Base-by-base conservation (phyloP, 768 basidiomycete species). In the Mycena olivaceomarginata region DNA sequence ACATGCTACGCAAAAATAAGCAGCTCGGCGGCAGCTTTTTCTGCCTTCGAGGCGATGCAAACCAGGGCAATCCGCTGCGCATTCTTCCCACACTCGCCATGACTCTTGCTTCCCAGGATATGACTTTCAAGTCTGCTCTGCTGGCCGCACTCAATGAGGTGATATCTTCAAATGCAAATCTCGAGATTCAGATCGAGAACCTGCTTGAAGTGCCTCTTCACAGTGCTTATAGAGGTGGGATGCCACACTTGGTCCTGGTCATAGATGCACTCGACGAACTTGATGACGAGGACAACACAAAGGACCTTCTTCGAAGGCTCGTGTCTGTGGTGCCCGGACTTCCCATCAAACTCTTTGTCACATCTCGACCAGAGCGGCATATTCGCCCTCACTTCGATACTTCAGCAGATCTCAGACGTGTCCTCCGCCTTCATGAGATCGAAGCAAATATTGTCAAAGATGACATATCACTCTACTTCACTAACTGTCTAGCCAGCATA, bases 11-110 rank as follows among this genome's bases (percentile, higher is more conserved):
- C 5, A 15, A 37, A 46, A 22, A 66, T 6, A 66, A 66, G 45
- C 64, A 48, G 64, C 64, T 66, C 8, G 64, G 64, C 15, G 64
- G 64, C 45, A 66, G 64, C 18, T 66, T 66, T 22, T 66, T 66
- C 64, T 66, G 64, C 45, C 64, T 66, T 31, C 64, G 64, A 45
- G 64, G 64, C 15, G 45, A 66, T 66, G 43, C 45, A 25, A 66
- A 66, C 64, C 43, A 45, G 45, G 45, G 25, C 43, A 66, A 66
- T 66, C 43, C 45, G 4, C 46, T 45, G 22, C 63, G 12, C 2
- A 65, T 65, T 46, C 41, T 65, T 46, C 20, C 63, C 22, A 65
- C 62, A 40, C 62, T 64, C 12, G 63, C 63, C 41, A 10, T 43
- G 11, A 40, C 43, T 7, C 41, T 64, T 7, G 63, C 63, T 22